These are phyloP conservation scores for Beauveria caledonica DNA, from an alignment of 2,329 filamentous ascomycete species.

Conservation along the genomic window DNA sequence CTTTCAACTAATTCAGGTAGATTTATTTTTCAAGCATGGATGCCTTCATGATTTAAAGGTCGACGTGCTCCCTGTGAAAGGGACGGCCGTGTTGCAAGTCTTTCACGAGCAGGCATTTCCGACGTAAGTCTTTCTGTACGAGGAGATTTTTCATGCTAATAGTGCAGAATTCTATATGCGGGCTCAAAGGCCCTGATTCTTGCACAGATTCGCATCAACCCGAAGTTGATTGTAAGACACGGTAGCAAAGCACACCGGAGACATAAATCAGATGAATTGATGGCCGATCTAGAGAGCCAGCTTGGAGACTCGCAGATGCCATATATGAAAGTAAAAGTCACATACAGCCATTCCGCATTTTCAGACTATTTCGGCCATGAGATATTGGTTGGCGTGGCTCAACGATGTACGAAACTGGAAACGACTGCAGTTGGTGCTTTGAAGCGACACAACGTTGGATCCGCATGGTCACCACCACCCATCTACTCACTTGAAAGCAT, in stretches of 20 bases:
- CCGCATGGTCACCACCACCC: slow-evolving; percentile 43
- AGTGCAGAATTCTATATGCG: slow-evolving; percentile 30
- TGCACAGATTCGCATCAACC: slow-evolving; percentile 33
- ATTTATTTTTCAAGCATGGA: slow-evolving; percentile 32
- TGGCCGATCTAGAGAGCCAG: slow-evolving; percentile 50
- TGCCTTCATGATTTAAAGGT: slow-evolving; percentile 41
- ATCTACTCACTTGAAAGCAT: slow-evolving; percentile 30
- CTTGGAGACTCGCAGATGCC: slow-evolving; percentile 40
- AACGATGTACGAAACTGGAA: slow-evolving; percentile 40
- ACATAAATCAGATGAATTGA: slow-evolving; percentile 45
- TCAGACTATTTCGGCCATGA: slow-evolving; percentile 23
- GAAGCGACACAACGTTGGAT: slow-evolving; percentile 38
- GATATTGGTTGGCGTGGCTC: slow-evolving; percentile 25
- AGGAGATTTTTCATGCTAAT: not conserved
- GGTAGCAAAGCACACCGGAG: slow-evolving; percentile 19
- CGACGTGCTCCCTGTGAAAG: slow-evolving; percentile 34
- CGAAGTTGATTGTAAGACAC: slow-evolving; percentile 7
- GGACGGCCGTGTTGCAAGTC: slow-evolving; percentile 36
- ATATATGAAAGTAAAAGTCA: slow-evolving; percentile 44
- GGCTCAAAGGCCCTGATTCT: slow-evolving; percentile 41
- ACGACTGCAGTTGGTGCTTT: slow-evolving; percentile 45
- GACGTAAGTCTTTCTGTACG: slow-evolving; percentile 25
- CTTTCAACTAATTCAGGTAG: slow-evolving; percentile 16
- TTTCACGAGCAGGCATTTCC: slow-evolving; percentile 36
- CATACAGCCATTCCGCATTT: slow-evolving; percentile 51